phyloP scores from a whole-genome alignment of 2,329 filamentous ascomycete species.

The Ophiostoma piceae region DNA sequence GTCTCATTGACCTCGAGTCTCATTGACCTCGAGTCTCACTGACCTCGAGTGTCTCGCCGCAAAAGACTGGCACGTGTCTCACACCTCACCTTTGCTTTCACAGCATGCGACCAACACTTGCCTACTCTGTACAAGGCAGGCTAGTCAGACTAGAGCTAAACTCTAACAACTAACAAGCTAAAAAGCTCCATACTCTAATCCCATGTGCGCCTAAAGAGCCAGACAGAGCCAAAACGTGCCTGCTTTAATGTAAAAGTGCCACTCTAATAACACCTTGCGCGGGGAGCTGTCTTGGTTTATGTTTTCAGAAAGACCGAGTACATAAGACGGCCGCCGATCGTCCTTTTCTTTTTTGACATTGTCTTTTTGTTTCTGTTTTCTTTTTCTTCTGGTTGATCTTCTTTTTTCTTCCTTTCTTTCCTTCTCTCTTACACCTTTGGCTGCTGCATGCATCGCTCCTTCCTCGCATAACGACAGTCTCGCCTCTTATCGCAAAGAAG shows the following conservation, averaged over 20 bases:
- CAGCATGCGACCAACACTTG: no score
- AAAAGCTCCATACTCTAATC: neutral
- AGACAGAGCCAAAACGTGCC: neutral
- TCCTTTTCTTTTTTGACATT: neutral
- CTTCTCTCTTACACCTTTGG: neutral
- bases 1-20: neutral
- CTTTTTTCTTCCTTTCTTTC: neutral
- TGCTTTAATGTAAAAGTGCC: no score
- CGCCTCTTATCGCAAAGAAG: neutral
- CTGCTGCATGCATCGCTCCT: neutral
- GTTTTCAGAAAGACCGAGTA: neutral
- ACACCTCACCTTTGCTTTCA: neutral
- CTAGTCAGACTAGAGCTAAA: no score
- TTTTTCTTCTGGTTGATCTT: neutral
- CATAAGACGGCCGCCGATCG: neutral
- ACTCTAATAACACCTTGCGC: no score
- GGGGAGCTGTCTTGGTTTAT: no score
- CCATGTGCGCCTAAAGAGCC: neutral
- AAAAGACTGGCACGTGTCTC: slow-evolving; percentile 2
- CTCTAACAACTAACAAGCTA: no score
- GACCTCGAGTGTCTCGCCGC: neutral
- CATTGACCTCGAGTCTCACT: neutral
- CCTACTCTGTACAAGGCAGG: no score
- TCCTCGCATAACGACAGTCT: neutral
- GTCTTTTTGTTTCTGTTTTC: neutral